These are phyloP conservation scores for Phytophthora cryptogea DNA, from an alignment of 352 stramenopile species.

Conservation along the genomic window DNA sequence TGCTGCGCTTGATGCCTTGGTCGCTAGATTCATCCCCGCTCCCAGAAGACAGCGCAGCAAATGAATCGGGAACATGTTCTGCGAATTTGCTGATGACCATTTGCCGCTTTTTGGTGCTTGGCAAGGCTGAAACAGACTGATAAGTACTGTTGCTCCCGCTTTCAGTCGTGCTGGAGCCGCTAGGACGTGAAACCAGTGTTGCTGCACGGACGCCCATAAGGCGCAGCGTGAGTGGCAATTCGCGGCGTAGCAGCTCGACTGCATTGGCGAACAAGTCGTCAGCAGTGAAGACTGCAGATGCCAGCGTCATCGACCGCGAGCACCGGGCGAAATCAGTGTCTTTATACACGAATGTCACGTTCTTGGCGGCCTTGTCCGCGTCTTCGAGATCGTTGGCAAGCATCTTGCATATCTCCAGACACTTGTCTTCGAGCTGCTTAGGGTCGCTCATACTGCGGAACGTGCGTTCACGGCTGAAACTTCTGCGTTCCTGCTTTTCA, in stretches of 20 bases:
- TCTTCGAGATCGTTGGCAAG: constrained; percentile 61
- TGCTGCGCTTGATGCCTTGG: background rate
- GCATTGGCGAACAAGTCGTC: constrained; percentile 54
- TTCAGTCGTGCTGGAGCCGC: constrained; percentile 9
- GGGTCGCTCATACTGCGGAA: constrained; percentile 56
- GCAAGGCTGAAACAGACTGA: constrained; percentile 6
- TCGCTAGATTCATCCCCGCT: constrained; percentile 6
- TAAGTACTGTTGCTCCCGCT: constrained; percentile 14
- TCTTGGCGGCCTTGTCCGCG: constrained; percentile 47
- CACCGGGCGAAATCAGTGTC: constrained; percentile 61
- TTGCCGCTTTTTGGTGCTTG: constrained; percentile 42
- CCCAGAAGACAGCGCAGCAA: constrained; percentile 1
- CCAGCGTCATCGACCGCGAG: constrained; percentile 57
- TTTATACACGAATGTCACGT: constrained; percentile 79
- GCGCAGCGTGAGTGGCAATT: constrained; percentile 68
- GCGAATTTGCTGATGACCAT: constrained; percentile 53
- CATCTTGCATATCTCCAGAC: constrained; percentile 60
- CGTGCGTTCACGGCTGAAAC: constrained; percentile 77
- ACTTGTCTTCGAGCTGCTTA: constrained; percentile 59
- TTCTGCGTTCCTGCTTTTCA: constrained; percentile 72
- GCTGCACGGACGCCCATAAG: constrained; percentile 71
- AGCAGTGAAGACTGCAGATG: constrained; percentile 40
- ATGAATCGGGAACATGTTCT: constrained; percentile 16
- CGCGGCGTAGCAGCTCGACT: constrained; percentile 58
- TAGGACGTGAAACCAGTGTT: constrained; percentile 38